Evolutionary conservation across 257 asterid species (phyloP).

Genomic region (Solanum dulcamara): DNA sequence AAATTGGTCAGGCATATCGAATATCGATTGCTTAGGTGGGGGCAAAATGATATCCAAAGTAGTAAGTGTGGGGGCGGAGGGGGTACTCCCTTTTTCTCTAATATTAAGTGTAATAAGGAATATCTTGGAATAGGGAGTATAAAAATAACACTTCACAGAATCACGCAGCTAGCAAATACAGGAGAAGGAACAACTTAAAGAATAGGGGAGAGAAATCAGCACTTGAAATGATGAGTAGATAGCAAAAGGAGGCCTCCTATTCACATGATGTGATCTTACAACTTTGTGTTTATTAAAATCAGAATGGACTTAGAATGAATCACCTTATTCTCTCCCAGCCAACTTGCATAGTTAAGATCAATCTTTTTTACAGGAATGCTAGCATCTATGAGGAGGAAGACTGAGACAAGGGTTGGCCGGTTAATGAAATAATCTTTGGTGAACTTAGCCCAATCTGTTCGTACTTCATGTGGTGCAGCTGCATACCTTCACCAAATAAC

Average conservation of each 20-base stretch:
- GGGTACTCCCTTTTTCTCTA: not conserved
- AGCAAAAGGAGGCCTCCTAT: not conserved
- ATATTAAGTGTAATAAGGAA: not conserved
- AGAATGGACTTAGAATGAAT: slow-evolving; percentile 1
- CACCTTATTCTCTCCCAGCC: slow-evolving; percentile 91
- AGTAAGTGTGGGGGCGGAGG: not conserved
- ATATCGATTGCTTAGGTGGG: not conserved
- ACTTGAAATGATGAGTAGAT: not conserved
- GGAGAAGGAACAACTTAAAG: not conserved
- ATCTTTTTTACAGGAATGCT: slow-evolving; percentile 82
- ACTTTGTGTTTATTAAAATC: not conserved
- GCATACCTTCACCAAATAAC: slow-evolving; percentile 48
- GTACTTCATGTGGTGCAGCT: slow-evolving; percentile 83
- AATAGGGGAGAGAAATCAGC: not conserved
- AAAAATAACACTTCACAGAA: not conserved
- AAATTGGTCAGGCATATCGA: not conserved
- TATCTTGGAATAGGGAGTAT: not conserved
- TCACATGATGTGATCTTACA: not conserved
- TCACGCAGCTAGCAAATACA: not conserved
- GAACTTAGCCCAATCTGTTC: slow-evolving; percentile 85
- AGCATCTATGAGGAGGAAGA: slow-evolving; percentile 93
- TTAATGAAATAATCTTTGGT: slow-evolving; percentile 88
- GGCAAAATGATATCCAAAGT: not conserved
- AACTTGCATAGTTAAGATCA: slow-evolving; percentile 90
- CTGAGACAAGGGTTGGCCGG: slow-evolving; percentile 89